These are phyloP conservation scores for Xylaria sp. DNA, from an alignment of 2,329 filamentous ascomycete genomes.

Conservation along the genomic window DNA sequence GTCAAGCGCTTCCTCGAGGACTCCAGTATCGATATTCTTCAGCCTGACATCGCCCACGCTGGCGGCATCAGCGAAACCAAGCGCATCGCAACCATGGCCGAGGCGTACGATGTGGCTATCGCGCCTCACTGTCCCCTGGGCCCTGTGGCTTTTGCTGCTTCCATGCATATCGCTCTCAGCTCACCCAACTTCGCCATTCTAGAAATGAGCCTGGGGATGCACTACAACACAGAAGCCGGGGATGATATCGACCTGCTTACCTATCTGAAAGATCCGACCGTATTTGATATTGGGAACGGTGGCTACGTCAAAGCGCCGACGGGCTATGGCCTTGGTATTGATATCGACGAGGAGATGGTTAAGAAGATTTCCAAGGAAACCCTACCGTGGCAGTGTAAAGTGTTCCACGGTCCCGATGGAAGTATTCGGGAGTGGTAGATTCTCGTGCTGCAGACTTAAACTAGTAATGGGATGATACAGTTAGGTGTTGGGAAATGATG, in stretches of 20 bases:
- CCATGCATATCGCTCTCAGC: constrained; percentile 67
- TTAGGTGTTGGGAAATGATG: no score
- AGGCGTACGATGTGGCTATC: constrained; percentile 74
- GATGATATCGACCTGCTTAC: constrained; percentile 62
- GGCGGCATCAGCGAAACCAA: constrained; percentile 75
- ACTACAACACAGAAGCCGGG: constrained; percentile 71
- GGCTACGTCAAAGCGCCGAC: constrained; percentile 67
- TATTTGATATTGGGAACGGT: constrained; percentile 66
- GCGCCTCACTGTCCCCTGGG: constrained; percentile 77
- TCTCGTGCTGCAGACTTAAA: not conserved
- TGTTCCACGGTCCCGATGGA: constrained; percentile 60
- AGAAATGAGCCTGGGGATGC: constrained; percentile 80
- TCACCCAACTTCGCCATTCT: constrained; percentile 73
- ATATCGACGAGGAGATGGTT: constrained; percentile 72
- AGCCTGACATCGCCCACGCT: constrained; percentile 74
- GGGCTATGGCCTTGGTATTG: constrained; percentile 70
- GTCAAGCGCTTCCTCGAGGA: constrained; percentile 73
- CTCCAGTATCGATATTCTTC: constrained; percentile 71
- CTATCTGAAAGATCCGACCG: constrained; percentile 67
- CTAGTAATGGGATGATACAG: not conserved
- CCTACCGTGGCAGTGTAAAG: constrained; percentile 68
- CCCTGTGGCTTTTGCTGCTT: constrained; percentile 74
- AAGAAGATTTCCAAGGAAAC: constrained; percentile 62
- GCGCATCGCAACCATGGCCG: constrained; percentile 72
- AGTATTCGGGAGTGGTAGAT: constrained; percentile 32